Evolutionary conservation across 2,329 filamentous ascomycete genomes (phyloP).

Genomic region (Chalara sp.): DNA sequence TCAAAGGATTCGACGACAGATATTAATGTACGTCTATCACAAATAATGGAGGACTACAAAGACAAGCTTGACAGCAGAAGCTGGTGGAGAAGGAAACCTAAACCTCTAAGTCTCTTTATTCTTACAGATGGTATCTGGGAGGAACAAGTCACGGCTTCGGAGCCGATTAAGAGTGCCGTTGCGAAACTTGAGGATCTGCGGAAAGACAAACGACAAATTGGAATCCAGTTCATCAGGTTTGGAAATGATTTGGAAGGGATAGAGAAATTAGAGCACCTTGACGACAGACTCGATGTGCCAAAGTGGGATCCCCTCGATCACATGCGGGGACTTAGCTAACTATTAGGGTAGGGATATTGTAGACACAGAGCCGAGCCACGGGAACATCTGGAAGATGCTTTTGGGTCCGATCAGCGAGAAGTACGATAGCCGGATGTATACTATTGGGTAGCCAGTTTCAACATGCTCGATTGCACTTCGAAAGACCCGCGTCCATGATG

Average conservation of each 20-base stretch:
- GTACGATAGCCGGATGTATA: not conserved
- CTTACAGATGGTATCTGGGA: slow-evolving; percentile 12
- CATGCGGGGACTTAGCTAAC: not conserved
- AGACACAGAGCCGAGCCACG: slow-evolving; percentile 20
- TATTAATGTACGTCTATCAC: slow-evolving; percentile 1
- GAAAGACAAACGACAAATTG: slow-evolving; percentile 1
- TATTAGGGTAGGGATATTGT: slow-evolving; percentile 17
- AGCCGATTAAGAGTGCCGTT: slow-evolving; percentile 3
- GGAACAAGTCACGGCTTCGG: not conserved
- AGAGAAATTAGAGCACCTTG: slow-evolving; percentile 1
- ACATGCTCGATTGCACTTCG: too few relatives aligned
- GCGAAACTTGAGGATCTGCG: slow-evolving; percentile 2
- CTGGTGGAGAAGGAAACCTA: not conserved
- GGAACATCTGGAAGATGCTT: slow-evolving; percentile 15
- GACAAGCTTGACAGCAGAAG: not conserved
- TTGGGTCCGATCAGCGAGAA: not conserved
- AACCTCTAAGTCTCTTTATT: slow-evolving; percentile 9
- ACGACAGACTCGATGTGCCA: not conserved
- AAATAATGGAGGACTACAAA: slow-evolving; percentile 6
- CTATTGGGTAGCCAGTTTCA: not conserved
- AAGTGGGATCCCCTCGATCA: not conserved
- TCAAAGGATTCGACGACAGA: slow-evolving; percentile 1
- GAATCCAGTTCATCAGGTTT: slow-evolving; percentile 11
- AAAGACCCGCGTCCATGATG: too few relatives aligned
- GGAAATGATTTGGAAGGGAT: slow-evolving; percentile 4